Percentiles rank a stretch among this genome's conserved stretches.
These are phyloP conservation scores for Saksenaea oblongispora DNA, from an alignment of 371 early-diverging fungal species.

Conservation along the genomic window DNA sequence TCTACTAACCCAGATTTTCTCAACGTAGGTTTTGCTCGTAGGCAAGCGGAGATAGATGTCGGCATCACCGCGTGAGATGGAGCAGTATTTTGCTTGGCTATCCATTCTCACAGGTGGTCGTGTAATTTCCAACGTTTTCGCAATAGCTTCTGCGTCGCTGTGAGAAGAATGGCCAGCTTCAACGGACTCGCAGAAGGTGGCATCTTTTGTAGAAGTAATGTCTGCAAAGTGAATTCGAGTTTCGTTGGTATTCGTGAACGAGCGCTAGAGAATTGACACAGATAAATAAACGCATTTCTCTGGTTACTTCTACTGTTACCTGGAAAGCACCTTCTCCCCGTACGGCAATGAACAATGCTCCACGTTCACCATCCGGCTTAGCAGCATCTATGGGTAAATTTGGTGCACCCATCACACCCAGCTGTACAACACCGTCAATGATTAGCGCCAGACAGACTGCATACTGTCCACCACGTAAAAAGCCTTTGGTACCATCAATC, in stretches of 20 bases:
- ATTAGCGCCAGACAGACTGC: slow-evolving; percentile 96
- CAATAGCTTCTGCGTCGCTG: slow-evolving; percentile 77
- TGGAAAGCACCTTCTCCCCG: slow-evolving; percentile 89
- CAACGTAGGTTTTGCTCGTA: slow-evolving; percentile 75
- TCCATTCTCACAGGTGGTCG: slow-evolving; percentile 87
- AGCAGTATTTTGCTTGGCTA: slow-evolving; percentile 91
- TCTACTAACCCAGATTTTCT: slow-evolving; percentile 92
- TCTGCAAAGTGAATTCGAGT: slow-evolving; percentile 64
- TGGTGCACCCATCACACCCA: slow-evolving; percentile 95
- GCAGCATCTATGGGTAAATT: slow-evolving; percentile 78
- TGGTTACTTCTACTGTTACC: slow-evolving; percentile 41
- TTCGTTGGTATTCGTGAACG: slow-evolving; percentile 60
- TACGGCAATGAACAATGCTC: slow-evolving; percentile 77
- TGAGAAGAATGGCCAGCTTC: slow-evolving; percentile 93
- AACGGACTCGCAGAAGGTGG: slow-evolving; percentile 93
- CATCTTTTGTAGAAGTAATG: slow-evolving; percentile 56
- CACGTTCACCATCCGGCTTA: slow-evolving; percentile 67
- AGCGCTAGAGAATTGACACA: slow-evolving; percentile 48
- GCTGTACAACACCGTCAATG: slow-evolving; percentile 82
- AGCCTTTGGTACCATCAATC: slow-evolving; percentile 95
- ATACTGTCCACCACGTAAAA: slow-evolving; percentile 95
- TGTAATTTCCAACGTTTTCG: slow-evolving; percentile 71
- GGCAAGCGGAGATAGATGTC: slow-evolving; percentile 92
- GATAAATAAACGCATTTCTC: neutral
- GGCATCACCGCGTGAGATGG: slow-evolving; percentile 85